phyloP scores from a whole-genome alignment of 768 basidiomycete genomes.

The Russula sp. region DNA sequence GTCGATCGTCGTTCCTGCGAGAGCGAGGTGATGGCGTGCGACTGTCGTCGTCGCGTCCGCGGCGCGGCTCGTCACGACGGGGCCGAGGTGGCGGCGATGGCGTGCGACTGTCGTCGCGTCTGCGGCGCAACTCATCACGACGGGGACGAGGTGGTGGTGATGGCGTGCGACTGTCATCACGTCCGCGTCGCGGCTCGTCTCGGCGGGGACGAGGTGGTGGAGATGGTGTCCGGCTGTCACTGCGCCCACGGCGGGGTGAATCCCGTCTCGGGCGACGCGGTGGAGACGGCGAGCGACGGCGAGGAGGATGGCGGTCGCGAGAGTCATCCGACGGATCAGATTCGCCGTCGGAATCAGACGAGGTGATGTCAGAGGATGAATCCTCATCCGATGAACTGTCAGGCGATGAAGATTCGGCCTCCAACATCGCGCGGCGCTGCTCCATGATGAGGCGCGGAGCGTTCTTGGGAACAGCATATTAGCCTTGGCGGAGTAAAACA shows the following conservation, averaged over 20 bases:
- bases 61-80: constrained; percentile 19
- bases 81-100: constrained; percentile 25
- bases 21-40: constrained; percentile 19
- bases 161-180: background rate
- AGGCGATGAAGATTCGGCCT: constrained; percentile 51
- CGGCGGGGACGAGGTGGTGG: constrained; percentile 24
- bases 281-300: constrained; percentile 32
- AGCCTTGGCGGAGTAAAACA: background rate
- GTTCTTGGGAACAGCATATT: constrained; percentile 47
- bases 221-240: constrained; percentile 23
- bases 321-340: constrained; percentile 35
- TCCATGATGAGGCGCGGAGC: constrained; percentile 92
- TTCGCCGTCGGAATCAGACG: constrained; percentile 35
- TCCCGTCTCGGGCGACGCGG: constrained; percentile 27
- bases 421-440: constrained; percentile 83
- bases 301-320: constrained; percentile 26
- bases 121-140: constrained; percentile 1
- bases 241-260: constrained; percentile 24
- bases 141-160: background rate
- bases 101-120: constrained; percentile 22
- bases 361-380: constrained; percentile 37
- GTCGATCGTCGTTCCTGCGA: constrained; percentile 8
- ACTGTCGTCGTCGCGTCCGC: constrained; percentile 14
- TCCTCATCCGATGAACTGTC: constrained; percentile 37
- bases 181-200: constrained; percentile 16